Base-by-base conservation (phyloP, 2,329 filamentous ascomycete genomes). In the Graphilbum sp. region DNA sequence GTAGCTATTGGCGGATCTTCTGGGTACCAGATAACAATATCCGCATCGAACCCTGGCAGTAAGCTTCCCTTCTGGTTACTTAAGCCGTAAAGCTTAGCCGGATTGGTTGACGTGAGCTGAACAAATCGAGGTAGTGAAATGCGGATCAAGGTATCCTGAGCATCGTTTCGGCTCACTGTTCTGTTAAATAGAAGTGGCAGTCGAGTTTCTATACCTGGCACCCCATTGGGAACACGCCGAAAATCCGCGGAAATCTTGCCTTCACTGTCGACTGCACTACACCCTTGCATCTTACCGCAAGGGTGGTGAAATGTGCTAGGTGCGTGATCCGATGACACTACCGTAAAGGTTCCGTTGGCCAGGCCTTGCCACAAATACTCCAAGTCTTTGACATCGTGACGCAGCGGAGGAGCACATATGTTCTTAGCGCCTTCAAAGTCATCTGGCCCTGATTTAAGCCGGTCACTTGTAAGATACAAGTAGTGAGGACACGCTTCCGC, bases 401-500 rank as follows among this genome's bases (percentile, higher is more conserved):
- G 62, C 7, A 67, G 59, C 2, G 67, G 66, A 0, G 67, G 67
- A 2, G 58, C 61, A 45, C 68, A 72, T 5, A 72, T 64, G 43
- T 60, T 64, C 51, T 67, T 69, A 4, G 67, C 66, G 20, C 67
- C 44, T 16, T 43, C 40, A 17, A 44, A 37, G 32, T 34, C 38
- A 6, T 41, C 36, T 4, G 29, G 33, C 9, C 17, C 39, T 5
- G 43, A 42, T 3, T 65, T 43, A 23, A 53, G 46, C 17, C 37
- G 35, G 12, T 60, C 54, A 19, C 61, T 59, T 0, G 64, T 63
- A 15, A 72, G 54, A 46, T 67, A 67, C 16, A 73, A 57, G 45
- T 74, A 73, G 39, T 73, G 69, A 3, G 68, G 69, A 46, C 69
- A 73, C 2, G 68, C 72, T 49, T 72, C 68, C 1, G 64, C 69